phyloP scores from a whole-genome alignment of 148 eudicot species.

The Chenopodium suecicum region DNA sequence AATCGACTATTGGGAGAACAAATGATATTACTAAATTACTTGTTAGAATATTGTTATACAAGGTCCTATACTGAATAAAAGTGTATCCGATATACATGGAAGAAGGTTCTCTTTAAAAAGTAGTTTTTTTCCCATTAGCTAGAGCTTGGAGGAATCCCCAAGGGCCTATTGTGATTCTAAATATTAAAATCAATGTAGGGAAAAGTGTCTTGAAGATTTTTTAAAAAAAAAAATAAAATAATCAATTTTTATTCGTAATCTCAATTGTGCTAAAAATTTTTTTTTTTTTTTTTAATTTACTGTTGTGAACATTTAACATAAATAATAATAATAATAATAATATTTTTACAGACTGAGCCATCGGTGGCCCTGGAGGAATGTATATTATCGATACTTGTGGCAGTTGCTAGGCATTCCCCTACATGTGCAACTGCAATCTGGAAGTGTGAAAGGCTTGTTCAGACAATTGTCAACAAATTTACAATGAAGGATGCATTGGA shows the following conservation, averaged over 20 bases:
- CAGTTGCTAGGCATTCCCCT: constrained; percentile 89
- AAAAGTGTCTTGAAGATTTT: neutral
- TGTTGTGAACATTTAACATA: neutral
- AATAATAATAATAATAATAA: no score
- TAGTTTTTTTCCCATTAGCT: neutral
- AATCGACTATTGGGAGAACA: neutral
- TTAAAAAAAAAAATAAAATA: no score
- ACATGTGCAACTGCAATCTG: constrained; percentile 71
- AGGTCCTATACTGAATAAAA: neutral
- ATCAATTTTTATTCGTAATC: no score
- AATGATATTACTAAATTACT: neutral
- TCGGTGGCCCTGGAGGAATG: constrained; percentile 68
- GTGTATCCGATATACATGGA: neutral
- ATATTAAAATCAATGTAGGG: neutral
- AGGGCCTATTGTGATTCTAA: neutral
- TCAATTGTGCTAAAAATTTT: no score
- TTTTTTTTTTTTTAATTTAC: no score
- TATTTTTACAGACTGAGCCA: constrained; percentile 55
- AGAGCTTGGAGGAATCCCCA: neutral
- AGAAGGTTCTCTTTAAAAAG: neutral
- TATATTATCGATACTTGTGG: constrained; percentile 66
- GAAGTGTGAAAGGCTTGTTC: constrained; percentile 77
- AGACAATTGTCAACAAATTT: constrained; percentile 66
- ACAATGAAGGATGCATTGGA: constrained; percentile 44
- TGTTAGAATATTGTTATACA: neutral